Evolutionary conservation across 2,329 filamentous ascomycete genomes (phyloP), one percentile per base, ranked within the genome.

Genomic region (Pyricularia sp.): DNA sequence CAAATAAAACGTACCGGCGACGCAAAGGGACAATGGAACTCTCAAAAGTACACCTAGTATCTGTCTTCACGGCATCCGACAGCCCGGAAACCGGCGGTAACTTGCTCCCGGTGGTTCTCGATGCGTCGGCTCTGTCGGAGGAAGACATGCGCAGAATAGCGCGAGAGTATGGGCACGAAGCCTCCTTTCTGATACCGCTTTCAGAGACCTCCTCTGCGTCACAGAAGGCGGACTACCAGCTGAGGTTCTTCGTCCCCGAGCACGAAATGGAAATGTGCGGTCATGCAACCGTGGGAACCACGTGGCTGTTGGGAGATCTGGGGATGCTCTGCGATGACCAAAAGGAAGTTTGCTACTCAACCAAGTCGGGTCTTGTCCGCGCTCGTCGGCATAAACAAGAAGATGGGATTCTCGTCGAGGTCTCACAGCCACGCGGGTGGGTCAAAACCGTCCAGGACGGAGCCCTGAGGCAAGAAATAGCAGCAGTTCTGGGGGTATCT

Each of bases 211-310:
- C 10, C 24, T 59, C 55, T 28, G 30, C 3, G 2, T n/a, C 28
- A 12, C 19, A 62, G n/a, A 26, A 44, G 19, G 60, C 24, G n/a
- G 28, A 62, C 31, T 62, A 35, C 31, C 30, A 22, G 5, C 30
- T 62, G 30, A 33, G 60, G 5, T 62, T 33, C 60, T 62, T 62
- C 60, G 60, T 62, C 60, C 60, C 33, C 16, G 60, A 33, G 30
- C 60, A 62, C 60, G 60, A 62, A 31, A 62, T 62, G 60, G 60
- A 62, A 26, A 62, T 62, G 60, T 62, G 60, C 60, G 60, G 30
- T 7, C 60, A 62, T 31, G 60, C 31, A 12, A 62, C 60, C n/a
- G 60, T 44, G 30, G 60, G 33, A 12, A 62, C 60, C 28, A 62
- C 60, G 4, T 62, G 60, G 60, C 19, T 62, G 60, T 28, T 62